phyloP scores from a whole-genome alignment of 2,329 filamentous ascomycete species.

The Harringtonia aguacate region DNA sequence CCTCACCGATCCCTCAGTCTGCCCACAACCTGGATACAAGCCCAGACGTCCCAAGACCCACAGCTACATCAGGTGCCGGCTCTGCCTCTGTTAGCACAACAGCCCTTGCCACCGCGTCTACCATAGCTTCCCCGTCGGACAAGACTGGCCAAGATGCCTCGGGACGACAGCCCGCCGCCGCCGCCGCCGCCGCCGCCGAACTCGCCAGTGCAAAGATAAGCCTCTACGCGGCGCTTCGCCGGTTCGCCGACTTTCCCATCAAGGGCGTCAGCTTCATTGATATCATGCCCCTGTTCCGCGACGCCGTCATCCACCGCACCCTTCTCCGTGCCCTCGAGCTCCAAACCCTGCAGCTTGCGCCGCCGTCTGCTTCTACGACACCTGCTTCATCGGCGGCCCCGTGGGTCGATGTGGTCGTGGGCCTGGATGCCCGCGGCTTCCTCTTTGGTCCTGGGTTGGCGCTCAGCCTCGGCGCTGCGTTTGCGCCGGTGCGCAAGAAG shows the following conservation, averaged over 20 bases:
- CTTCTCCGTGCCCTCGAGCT: constrained; percentile 80
- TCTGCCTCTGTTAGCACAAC: constrained; percentile 15
- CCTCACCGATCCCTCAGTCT: constrained; percentile 14
- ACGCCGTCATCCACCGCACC: constrained; percentile 59
- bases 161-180: constrained; percentile 52
- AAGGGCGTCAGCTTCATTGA: constrained; percentile 94
- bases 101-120: constrained; percentile 14
- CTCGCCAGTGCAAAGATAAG: constrained; percentile 59
- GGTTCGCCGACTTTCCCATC: constrained; percentile 85
- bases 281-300: constrained; percentile 90
- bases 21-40: constrained; percentile 16
- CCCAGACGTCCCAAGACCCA: constrained; percentile 19
- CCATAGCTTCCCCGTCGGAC: constrained; percentile 10
- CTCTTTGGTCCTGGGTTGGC: constrained; percentile 88
- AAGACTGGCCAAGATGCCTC: constrained; percentile 41
- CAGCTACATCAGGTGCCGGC: constrained; percentile 9
- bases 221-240: constrained; percentile 64
- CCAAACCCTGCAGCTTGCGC: constrained; percentile 54
- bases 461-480: constrained; percentile 68
- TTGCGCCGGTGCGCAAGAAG: constrained; percentile 89
- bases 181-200: constrained; percentile 52
- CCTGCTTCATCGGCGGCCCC: constrained; percentile 45
- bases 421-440: constrained; percentile 89
- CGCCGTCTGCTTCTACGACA: no score
- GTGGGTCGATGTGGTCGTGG: constrained; percentile 70